Conservation (phyloP, 805 yeast species). For the Candida railenensis region DNA sequence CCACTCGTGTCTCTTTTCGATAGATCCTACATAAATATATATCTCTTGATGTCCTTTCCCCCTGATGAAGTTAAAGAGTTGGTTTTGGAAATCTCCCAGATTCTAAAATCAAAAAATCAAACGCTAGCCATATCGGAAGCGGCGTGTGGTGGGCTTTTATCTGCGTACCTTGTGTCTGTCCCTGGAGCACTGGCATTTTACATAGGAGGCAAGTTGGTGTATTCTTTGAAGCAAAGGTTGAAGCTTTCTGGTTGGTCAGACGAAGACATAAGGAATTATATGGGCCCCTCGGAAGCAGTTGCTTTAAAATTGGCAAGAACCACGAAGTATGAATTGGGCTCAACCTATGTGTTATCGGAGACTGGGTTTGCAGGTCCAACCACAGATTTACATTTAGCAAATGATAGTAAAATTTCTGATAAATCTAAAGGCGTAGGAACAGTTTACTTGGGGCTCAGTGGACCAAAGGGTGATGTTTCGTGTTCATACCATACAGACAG, state of each 20-base stretch:
- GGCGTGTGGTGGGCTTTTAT: slow-evolving; percentile 85
- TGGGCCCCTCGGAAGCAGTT: slow-evolving; percentile 79
- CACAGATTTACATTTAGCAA: slow-evolving; percentile 37
- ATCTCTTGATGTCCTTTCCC: slow-evolving; percentile 45
- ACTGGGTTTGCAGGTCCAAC: slow-evolving; percentile 88
- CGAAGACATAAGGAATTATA: slow-evolving; percentile 65
- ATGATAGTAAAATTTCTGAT: slow-evolving; percentile 15
- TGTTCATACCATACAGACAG: slow-evolving; percentile 44
- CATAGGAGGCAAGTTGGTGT: slow-evolving; percentile 81
- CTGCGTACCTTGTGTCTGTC: slow-evolving; percentile 76
- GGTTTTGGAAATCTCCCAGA: slow-evolving; percentile 57
- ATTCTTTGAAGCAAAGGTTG: slow-evolving; percentile 71
- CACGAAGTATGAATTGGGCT: slow-evolving; percentile 75
- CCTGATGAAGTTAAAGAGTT: slow-evolving; percentile 51
- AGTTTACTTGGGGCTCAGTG: slow-evolving; percentile 69
- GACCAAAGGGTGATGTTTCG: slow-evolving; percentile 59
- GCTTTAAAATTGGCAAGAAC: slow-evolving; percentile 77
- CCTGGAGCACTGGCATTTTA: slow-evolving; percentile 86
- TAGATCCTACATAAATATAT: background rate
- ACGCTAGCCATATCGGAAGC: slow-evolving; percentile 83
- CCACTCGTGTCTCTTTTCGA: too few species aligned
- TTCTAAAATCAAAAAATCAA: slow-evolving; percentile 51
- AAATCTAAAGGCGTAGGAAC: slow-evolving; percentile 52
- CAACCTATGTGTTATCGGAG: slow-evolving; percentile 79
- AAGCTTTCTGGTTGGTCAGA: slow-evolving; percentile 78